Percentiles rank a stretch among this genome's conserved stretches.
Conservation (phyloP, 208 protist species). For the Borovskyia barvae region DNA sequence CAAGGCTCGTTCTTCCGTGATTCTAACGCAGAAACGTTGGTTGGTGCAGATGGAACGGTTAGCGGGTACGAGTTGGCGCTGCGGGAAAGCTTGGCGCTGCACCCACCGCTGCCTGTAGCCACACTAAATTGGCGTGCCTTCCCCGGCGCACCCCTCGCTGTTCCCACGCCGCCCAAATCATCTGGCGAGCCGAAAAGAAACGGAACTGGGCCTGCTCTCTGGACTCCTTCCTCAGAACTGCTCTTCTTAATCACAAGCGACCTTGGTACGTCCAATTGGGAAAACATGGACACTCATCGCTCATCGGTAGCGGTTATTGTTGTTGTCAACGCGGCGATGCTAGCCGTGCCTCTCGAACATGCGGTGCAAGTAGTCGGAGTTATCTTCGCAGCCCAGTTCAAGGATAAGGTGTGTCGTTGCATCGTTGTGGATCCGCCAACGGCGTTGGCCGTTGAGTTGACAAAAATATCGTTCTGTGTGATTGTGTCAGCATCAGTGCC, state of each 20-base stretch:
- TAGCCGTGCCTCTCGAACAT: constrained; percentile 19
- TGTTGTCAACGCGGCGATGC: constrained; percentile 46
- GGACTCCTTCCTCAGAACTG: constrained; percentile 14
- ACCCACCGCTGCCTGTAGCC: constrained; percentile 7
- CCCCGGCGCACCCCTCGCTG: not conserved
- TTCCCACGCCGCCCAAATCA: constrained; percentile 2
- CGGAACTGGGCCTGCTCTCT: not conserved
- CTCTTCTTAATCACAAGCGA: constrained; percentile 40
- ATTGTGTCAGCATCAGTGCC: constrained; percentile 12
- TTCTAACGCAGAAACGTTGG: constrained; percentile 7
- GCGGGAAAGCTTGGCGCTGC: constrained; percentile 18
- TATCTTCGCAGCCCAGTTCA: constrained; percentile 64
- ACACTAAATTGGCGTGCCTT: constrained; percentile 22
- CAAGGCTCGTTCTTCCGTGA: constrained; percentile 3
- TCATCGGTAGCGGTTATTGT: constrained; percentile 56
- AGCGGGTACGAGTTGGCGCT: constrained; percentile 29
- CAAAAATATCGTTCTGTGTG: constrained; percentile 11
- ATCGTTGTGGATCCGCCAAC: constrained; percentile 56
- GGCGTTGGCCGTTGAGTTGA: constrained; percentile 10
- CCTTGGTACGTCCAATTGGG: constrained; percentile 66
- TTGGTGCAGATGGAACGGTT: constrained; percentile 17
- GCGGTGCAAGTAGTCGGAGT: constrained; percentile 47
- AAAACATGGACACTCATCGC: constrained; percentile 70
- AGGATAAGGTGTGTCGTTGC: constrained; percentile 70
- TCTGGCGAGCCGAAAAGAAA: not conserved